A percentile compares a stretch with the other conserved stretches of the same genome.
Conservation (phyloP, 2,329 filamentous ascomycete genomes). For the Cordyceps farinosa region DNA sequence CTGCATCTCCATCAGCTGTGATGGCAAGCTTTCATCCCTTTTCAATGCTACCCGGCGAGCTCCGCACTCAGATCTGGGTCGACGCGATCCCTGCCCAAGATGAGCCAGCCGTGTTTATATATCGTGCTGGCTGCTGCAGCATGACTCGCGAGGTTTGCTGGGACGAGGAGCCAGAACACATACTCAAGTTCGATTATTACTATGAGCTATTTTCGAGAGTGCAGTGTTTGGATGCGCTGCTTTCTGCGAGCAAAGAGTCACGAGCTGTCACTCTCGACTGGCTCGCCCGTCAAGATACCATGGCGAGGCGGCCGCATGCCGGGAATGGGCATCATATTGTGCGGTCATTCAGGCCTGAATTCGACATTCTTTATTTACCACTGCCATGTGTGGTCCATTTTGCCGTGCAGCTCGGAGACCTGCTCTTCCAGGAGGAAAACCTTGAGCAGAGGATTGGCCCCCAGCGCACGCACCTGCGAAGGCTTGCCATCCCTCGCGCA, state of each 20-base stretch:
- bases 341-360: neutral
- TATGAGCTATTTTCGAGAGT: neutral
- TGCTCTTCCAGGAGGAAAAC: slow-evolving; percentile 3
- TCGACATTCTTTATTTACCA: neutral
- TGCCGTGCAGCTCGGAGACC: neutral
- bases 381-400: neutral
- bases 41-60: neutral
- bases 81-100: neutral
- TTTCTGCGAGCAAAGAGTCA: neutral
- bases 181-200: slow-evolving; percentile 1
- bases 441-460: neutral
- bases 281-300: neutral
- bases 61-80: neutral
- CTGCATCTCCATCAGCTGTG: too few relatives aligned
- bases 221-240: neutral
- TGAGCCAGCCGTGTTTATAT: neutral
- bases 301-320: neutral
- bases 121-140: neutral
- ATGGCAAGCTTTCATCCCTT: neutral
- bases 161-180: neutral
- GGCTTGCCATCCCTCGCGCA: neutral
- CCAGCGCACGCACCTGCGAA: neutral
- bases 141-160: neutral
- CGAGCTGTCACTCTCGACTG: neutral
- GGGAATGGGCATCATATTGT: neutral